Base-by-base conservation (phyloP, 306 rosid species). In the Canavalia gladiata region DNA sequence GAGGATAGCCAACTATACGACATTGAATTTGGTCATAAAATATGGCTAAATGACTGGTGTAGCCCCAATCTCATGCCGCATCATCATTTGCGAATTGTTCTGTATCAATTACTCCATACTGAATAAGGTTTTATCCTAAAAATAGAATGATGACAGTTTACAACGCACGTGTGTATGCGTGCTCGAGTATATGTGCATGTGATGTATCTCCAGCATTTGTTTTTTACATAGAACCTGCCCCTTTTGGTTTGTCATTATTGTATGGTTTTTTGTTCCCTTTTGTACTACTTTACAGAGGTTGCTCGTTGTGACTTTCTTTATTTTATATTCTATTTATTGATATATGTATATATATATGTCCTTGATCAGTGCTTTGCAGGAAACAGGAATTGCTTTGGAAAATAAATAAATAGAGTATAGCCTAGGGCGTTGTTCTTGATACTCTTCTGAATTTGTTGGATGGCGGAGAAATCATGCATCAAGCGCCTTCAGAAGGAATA, bases 401-500 rank as follows among this genome's bases (percentile, higher is more conserved):
- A 18, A 43, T 75, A 69, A 45, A 72, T 76, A 74, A 85, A 52
- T 13, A 78, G 56, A 76, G 62, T n/a, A 41, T 63, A 18, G 71
- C 64, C 0, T 37, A 54, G 83, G 80, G 76, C 67, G 68, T 77
- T 81, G 86, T 58, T 77, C 75, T 85, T 70, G 42, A 51, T 67
- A 69, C 72, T 39, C 71, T 52, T 51, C 43, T 30, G 72, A 75
- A 80, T 76, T 80, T 25, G 81, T 81, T 87, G 67, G 83, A 96
- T 96, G 99, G 99, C 99, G 28, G 98, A 93, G 58, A 96, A 90
- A 84, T 68, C 98, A 55, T 96, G 99, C 79, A 45, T 90, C 91
- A 91, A 92, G 90, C 95, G 98, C 77, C 97, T 96, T 83, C 99
- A 96, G 80, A 96, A 92, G 90, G 99, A 96, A 88, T 96, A 90